Evolutionary conservation across 1,284 basidiomycete species (phyloP).

Genomic region (Pholiota adiposa): DNA sequence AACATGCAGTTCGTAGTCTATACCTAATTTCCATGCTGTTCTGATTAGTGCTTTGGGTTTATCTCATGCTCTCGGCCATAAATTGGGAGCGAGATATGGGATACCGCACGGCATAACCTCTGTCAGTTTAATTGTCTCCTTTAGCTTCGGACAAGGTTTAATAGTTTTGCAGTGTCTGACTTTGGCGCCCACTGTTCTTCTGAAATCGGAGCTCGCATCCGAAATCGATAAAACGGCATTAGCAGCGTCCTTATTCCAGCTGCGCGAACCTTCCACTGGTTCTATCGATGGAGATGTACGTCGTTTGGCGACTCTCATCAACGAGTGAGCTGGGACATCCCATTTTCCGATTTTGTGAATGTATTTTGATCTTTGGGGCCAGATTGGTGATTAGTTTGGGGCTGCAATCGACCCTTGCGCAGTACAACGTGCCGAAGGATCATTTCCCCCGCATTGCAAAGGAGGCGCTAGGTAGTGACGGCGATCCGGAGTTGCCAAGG

Average conservation of each 20-base stretch:
- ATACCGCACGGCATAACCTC: conserved; percentile 87
- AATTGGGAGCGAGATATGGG: conserved; percentile 74
- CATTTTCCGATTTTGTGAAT: neutral
- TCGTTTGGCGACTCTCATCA: conserved; percentile 56
- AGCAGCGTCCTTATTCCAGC: conserved; percentile 57
- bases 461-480: conserved; percentile 45
- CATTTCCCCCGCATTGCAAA: conserved; percentile 57
- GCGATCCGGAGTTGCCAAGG: conserved; percentile 39
- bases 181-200: conserved; percentile 62
- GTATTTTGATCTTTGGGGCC: neutral
- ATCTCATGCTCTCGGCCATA: conserved; percentile 77
- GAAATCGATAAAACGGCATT: conserved; percentile 63
- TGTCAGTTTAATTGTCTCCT: conserved; percentile 39
- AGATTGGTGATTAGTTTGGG: conserved; percentile 64
- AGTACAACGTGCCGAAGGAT: conserved; percentile 62
- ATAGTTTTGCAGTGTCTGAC: conserved; percentile 63
- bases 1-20: neutral
- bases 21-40: neutral
- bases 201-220: conserved; percentile 60
- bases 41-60: conserved; percentile 63
- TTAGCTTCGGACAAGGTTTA: conserved; percentile 9
- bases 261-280: conserved; percentile 61
- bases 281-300: conserved; percentile 61
- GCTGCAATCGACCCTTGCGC: conserved; percentile 54
- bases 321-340: conserved; percentile 44